These are phyloP conservation scores for Gautieria morchelliformis DNA, from an alignment of 768 basidiomycete species.

Conservation along the genomic window DNA sequence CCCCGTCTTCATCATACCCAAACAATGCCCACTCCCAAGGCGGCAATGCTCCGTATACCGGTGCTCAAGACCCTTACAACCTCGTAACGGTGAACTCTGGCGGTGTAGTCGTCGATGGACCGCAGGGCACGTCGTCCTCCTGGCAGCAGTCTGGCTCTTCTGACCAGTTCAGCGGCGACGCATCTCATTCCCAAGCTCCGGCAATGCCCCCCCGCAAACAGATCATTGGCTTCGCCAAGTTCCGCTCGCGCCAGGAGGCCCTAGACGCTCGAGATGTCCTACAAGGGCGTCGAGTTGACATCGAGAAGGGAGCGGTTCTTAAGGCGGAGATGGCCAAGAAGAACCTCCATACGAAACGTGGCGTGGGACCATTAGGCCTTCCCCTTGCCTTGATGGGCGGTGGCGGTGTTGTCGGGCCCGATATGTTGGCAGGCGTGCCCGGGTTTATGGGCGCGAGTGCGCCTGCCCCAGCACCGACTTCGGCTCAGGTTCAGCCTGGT, in stretches of 20 bases:
- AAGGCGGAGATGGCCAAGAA: slow-evolving; percentile 99
- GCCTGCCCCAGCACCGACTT: slow-evolving; percentile 14
- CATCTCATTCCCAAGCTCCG: slow-evolving; percentile 27
- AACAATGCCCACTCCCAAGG: slow-evolving; percentile 14
- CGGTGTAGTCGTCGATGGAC: slow-evolving; percentile 71
- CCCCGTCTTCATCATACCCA: slow-evolving; percentile 28
- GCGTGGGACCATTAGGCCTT: slow-evolving; percentile 55
- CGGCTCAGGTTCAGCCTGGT: slow-evolving; percentile 13
- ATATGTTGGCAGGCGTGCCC: neutral
- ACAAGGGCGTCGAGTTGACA: slow-evolving; percentile 84
- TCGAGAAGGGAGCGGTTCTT: slow-evolving; percentile 83
- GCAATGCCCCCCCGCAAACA: slow-evolving; percentile 70
- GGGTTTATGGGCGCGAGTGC: neutral
- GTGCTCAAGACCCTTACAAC: slow-evolving; percentile 75
- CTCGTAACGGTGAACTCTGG: slow-evolving; percentile 77
- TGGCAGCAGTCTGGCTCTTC: slow-evolving; percentile 29
- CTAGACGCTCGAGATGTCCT: slow-evolving; percentile 78
- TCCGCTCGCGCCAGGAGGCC: slow-evolving; percentile 80
- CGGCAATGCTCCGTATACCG: slow-evolving; percentile 23
- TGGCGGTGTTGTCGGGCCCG: slow-evolving; percentile 13
- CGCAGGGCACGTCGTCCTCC: slow-evolving; percentile 62
- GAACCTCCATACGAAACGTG: slow-evolving; percentile 92
- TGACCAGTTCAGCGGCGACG: slow-evolving; percentile 13
- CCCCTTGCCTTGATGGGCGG: slow-evolving; percentile 12
- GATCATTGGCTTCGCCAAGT: slow-evolving; percentile 98